Evolutionary conservation across 1,284 basidiomycete species (phyloP), one percentile per base, ranked within the genome.

Genomic region (Sutorius eximius): DNA sequence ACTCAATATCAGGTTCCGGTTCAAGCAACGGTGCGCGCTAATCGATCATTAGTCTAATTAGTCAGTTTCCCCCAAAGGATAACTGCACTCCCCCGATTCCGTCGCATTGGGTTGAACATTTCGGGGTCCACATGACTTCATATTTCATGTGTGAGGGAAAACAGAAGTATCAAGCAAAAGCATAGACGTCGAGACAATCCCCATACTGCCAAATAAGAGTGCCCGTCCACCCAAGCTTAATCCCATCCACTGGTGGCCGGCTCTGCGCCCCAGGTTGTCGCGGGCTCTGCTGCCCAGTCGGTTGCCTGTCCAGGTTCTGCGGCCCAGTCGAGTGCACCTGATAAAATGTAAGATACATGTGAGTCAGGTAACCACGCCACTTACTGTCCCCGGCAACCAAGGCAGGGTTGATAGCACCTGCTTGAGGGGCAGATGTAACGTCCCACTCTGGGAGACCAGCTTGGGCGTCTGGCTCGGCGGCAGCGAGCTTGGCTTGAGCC

Each of bases 251-350:
- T 65, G 34, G 71, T 44, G 52, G 76, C 59, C 32, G 75, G 62
- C 3, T 80, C 73, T 42, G 80, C 83, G 61, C 78, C 84, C 87
- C 89, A 90, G 58, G 76, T 75, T 49, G 71, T 65, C 58, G 79
- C 69, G 34, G 89, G 82, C 69, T 94, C 93, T 57, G 90, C 91
- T 66, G 91, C 77, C 93, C 93, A 95, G 79, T 95, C 93, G 54
- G 82, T 80, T 20, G 81, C 63, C 51, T 77, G 75, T 57, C 79
- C 71, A 49, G 82, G 73, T 52, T 92, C 89, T 42, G 86, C 89
- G 61, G 89, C 77, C 93, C 92, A 95, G 78, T 95, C 93, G 66
- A 94, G 83, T 58, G 81, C 83, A 77, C 83, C 86, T 88, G 69
- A 42, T 12, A 29, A 45, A 40, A 30, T 48, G 2, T 57, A 52